These are phyloP conservation scores for Paecilomyces formosus DNA, from an alignment of 2,329 filamentous ascomycete species.

Conservation along the genomic window DNA sequence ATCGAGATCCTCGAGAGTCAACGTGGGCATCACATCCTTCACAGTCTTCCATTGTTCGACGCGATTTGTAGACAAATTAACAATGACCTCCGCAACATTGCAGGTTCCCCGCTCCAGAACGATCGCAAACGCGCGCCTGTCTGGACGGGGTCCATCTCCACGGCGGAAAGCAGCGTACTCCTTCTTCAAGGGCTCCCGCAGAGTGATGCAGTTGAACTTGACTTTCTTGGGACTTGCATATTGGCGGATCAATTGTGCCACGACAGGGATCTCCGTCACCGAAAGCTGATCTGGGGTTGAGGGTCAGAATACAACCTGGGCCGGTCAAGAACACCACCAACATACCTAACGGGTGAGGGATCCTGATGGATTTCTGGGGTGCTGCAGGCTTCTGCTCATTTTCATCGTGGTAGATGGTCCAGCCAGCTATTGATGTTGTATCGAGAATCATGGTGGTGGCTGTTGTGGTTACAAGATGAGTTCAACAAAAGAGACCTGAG, in stretches of 20 bases:
- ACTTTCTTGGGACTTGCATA: conserved; percentile 19
- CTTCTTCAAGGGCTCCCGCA: conserved; percentile 41
- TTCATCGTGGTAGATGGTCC: conserved; percentile 9
- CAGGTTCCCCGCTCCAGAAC: conserved; percentile 33
- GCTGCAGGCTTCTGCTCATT: conserved; percentile 5
- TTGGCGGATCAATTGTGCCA: conserved; percentile 19
- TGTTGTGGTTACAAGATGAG: background rate
- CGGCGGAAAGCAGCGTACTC: conserved; percentile 24
- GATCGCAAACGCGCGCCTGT: conserved; percentile 39
- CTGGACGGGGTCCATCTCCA: conserved; percentile 20
- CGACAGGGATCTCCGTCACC: conserved; percentile 20
- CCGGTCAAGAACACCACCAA: background rate
- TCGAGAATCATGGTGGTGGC: conserved; percentile 8
- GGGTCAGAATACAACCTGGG: background rate
- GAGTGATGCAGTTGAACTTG: conserved; percentile 44
- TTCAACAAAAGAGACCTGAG: background rate
- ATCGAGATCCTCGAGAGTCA: conserved; percentile 60
- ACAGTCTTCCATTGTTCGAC: conserved; percentile 28
- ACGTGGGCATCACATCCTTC: conserved; percentile 40
- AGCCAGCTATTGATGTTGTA: conserved; percentile 11
- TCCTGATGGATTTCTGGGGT: conserved; percentile 3
- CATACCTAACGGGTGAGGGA: conserved; percentile 10
- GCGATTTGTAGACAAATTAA: conserved; percentile 16
- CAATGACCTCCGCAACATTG: conserved; percentile 19
- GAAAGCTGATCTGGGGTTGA: conserved; percentile 15